These are phyloP conservation scores for Populus davidiana DNA, from an alignment of 345 rosid genomes.

Conservation along the genomic window DNA sequence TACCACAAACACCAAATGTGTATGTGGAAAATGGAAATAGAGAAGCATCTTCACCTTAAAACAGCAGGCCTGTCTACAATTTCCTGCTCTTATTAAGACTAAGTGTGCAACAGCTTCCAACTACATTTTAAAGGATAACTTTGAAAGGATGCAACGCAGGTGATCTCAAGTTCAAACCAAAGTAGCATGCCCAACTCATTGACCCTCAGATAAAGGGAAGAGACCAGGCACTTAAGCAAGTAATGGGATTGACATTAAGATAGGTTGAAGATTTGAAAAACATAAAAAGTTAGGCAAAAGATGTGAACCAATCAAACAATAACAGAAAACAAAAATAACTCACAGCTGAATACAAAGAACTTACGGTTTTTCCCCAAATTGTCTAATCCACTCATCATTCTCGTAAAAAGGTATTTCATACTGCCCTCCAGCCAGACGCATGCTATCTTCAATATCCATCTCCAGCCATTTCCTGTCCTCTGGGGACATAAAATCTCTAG, in stretches of 20 bases:
- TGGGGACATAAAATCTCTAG: slow-evolving; percentile 73
- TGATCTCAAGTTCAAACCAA: no score
- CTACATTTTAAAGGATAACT: no score
- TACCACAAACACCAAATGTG: no score
- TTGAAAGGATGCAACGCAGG: no score
- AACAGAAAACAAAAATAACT: background rate
- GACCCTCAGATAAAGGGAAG: no score
- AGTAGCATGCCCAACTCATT: no score
- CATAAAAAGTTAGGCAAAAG: background rate
- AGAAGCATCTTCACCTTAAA: no score
- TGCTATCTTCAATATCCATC: slow-evolving; percentile 86
- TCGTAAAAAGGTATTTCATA: slow-evolving; percentile 73
- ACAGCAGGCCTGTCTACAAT: no score
- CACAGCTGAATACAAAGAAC: slow-evolving; percentile 21
- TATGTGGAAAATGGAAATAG: no score
- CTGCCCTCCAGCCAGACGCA: slow-evolving; percentile 43
- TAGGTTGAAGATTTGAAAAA: background rate
- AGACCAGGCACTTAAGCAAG: no score
- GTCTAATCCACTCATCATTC: slow-evolving; percentile 64
- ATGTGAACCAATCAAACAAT: background rate
- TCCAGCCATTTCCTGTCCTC: slow-evolving; percentile 93
- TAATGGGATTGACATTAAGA: background rate
- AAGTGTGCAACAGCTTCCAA: no score
- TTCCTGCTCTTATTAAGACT: no score
- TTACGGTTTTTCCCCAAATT: slow-evolving; percentile 83